Base-by-base conservation (phyloP, 345 rosid species). In the Citrus glauca region DNA sequence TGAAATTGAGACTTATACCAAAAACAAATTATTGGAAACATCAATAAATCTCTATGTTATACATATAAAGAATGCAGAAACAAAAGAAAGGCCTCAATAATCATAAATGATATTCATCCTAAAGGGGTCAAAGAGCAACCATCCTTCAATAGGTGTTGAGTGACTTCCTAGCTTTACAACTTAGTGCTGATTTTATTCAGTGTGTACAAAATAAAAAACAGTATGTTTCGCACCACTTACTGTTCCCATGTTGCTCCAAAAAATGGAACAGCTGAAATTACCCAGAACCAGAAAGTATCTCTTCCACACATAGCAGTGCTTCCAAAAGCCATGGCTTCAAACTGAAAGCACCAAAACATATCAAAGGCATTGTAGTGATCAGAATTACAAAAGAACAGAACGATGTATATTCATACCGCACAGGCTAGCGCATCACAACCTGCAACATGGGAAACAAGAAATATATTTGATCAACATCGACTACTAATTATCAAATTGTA, bases 401-500 rank as follows among this genome's bases (percentile, higher is more conserved):
- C 71, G 55, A 55, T 66, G 73, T 42, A 76, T 78, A 76, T 65
- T 72, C 93, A 82, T 90, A 96, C 99, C 86, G 98, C 99, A 87
- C 99, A 96, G 53, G 94, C 99, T 82, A 94, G 99, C 1, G 99
- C 99, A 88, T 96, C 99, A 27, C 99, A 96, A 72, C 99, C 99
- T 96, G 89, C 87, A 86, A 85, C 33, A 81, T 14, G 50, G 50
- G 61, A 76, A 76, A 16, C 69, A 73, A 22, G 73, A 66, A 50
- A 40, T n/a, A 78, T 27, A 67, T 65, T 74, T 84, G 67, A 79
- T 81, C 45, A 83, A 74, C 63, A 33, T 66, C 38, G 25, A 53
- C 38, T 17, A 48, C 10, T 25, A 80, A 53, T 9, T 37, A 53
- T n/a, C 8, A 45, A 71, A 61, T 25, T 38, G 59, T 38, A 73